These are phyloP conservation scores for Candida oleophila DNA, from an alignment of 805 yeast species.

Conservation along the genomic window DNA sequence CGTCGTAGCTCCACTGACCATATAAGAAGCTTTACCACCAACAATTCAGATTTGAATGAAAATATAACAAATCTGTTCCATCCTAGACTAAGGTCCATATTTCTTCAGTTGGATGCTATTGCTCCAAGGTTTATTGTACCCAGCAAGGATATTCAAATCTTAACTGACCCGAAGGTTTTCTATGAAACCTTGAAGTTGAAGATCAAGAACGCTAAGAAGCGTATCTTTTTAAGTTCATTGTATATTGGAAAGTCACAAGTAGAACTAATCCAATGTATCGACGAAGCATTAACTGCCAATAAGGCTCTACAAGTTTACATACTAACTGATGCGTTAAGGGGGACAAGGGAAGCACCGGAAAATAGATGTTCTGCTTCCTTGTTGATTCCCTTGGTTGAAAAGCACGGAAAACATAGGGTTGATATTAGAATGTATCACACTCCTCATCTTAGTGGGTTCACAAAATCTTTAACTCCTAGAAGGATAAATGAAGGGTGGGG, in stretches of 20 bases:
- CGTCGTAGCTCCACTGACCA: constrained; percentile 4
- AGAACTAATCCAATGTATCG: constrained; percentile 67
- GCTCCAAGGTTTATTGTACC: constrained; percentile 67
- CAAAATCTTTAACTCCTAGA: constrained; percentile 66
- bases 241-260: constrained; percentile 82
- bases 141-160: constrained; percentile 56
- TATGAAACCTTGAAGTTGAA: constrained; percentile 62
- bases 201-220: constrained; percentile 57
- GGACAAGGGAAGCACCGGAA: constrained; percentile 88
- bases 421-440: constrained; percentile 86
- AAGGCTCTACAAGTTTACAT: constrained; percentile 66
- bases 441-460: constrained; percentile 74
- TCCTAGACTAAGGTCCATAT: constrained; percentile 42
- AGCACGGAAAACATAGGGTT: constrained; percentile 65
- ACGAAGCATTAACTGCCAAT: constrained; percentile 57
- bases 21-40: constrained; percentile 22
- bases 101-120: constrained; percentile 56
- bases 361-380: constrained; percentile 70
- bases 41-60: constrained; percentile 21
- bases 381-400: constrained; percentile 61
- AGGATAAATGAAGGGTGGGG: constrained; percentile 91
- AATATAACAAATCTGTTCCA: constrained; percentile 30
- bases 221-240: constrained; percentile 80
- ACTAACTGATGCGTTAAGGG: constrained; percentile 83
- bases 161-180: constrained; percentile 70